Base-by-base conservation (phyloP, 2,329 filamentous ascomycete genomes). In the Tothia fuscella region DNA sequence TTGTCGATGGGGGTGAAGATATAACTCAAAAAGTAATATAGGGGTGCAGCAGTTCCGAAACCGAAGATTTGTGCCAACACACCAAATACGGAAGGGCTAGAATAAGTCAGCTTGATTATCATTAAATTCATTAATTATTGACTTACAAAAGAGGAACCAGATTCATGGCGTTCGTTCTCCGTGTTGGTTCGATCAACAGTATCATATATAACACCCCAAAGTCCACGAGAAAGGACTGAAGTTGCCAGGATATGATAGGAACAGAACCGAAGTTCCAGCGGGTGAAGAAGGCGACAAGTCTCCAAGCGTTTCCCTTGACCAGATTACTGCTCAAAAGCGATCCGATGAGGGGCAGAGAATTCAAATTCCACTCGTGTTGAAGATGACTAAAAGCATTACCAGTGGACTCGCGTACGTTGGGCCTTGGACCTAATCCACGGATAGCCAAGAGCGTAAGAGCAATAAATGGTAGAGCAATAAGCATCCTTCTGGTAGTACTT, bases 11-110 rank as follows among this genome's bases (percentile, higher is more conserved):
- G 53, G 17, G 51, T 53, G 37, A 52, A 51, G 4, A 61, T 42
- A 38, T 60, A 63, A 41, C 61, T 56, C 26, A 62, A 46, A 46
- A 59, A 62, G 46, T 52, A 62, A 50, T 59, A 64, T 16, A 62
- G 36, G 4, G 60, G 58, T 1, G 52, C 55, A 2, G 58, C 41
- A 21, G 56, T 46, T 7, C 54, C 60, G 12, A 58, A 47, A 3
- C 58, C 55, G 16, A 7, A 20, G 6, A 40, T 6, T 30, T 40
- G 37, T 9, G 21, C 21, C 5, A 40, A 30, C 9, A 30, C 6
- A 25, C 7, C 19, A 9, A 16, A 40, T 13, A 40, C 16, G 12
- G n/a, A 12, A 7, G 37, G 21, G 9, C 37, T 40, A 20, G 31
- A 13, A 10, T 6, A 37, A 20, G 20, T 19, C 7, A 40, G 25